Evolutionary conservation across 257 asterid species (phyloP).

Genomic region (Pogostemon cablin): DNA sequence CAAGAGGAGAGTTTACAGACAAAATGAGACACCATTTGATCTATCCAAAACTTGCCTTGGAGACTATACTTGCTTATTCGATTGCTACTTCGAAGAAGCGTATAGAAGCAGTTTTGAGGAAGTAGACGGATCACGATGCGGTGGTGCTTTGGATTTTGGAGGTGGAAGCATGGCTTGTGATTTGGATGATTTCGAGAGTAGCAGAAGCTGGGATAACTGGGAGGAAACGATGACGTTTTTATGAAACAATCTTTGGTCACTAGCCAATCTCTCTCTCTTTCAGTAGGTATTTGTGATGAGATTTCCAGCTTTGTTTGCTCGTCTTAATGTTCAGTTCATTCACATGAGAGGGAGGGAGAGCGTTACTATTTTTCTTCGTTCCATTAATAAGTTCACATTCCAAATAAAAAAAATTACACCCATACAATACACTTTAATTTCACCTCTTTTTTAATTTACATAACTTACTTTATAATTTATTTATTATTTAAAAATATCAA

Average conservation of each 20-base stretch:
- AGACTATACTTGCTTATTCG: constrained; percentile 10
- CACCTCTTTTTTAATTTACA: too few species aligned
- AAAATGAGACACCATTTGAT: background rate
- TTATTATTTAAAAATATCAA: too few species aligned
- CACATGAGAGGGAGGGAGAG: background rate
- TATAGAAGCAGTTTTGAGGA: constrained; percentile 14
- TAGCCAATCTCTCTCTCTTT: background rate
- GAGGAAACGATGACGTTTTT: background rate
- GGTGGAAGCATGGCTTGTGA: background rate
- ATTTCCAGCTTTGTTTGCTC: background rate
- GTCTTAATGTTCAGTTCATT: background rate
- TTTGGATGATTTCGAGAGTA: background rate
- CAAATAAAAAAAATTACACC: too few species aligned
- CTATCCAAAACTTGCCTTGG: constrained; percentile 35
- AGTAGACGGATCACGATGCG: background rate
- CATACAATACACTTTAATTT: too few species aligned
- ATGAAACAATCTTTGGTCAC: background rate
- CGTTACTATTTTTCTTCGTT: too few species aligned
- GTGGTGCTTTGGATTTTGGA: background rate
- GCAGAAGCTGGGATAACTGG: background rate
- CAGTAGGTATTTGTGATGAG: too few species aligned
- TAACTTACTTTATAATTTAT: too few species aligned
- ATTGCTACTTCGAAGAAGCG: constrained; percentile 19
- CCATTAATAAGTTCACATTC: too few species aligned
- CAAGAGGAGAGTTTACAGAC: background rate